phyloP scores from a whole-genome alignment of 169 alveolate species.

The Amoebophrya sp. region DNA sequence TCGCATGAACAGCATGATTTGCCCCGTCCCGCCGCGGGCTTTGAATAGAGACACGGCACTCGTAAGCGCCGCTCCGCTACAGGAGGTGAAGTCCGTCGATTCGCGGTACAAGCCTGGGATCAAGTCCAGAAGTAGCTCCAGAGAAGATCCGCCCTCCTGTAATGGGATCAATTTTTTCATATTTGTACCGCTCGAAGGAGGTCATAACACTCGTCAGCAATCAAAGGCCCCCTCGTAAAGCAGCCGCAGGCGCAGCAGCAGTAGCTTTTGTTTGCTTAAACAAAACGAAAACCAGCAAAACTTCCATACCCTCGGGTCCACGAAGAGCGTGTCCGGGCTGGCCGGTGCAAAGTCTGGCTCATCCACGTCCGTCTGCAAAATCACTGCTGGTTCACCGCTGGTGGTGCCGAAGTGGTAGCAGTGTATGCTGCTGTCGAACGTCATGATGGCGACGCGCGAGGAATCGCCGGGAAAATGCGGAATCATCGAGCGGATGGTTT shows the following conservation, averaged over 20 bases:
- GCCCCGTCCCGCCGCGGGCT: neutral
- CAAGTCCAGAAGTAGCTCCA: neutral
- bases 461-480: neutral
- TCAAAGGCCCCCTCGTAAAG: no score
- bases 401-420: neutral
- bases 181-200: no score
- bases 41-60: neutral
- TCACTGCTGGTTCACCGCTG: neutral
- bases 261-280: no score
- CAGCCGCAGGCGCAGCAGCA: no score
- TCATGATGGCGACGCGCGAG: neutral
- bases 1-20: neutral
- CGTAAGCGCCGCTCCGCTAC: neutral
- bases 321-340: neutral
- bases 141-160: neutral
- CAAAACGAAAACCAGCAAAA: no score
- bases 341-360: neutral
- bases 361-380: neutral
- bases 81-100: neutral
- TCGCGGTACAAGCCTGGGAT: neutral
- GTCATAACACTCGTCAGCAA: no score
- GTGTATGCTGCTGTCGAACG: neutral
- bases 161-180: no score
- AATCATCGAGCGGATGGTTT: neutral
- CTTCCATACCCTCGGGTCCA: neutral